Evolutionary conservation across 768 basidiomycete species (phyloP).

Genomic region (Phlebiopsis flavidoalba): DNA sequence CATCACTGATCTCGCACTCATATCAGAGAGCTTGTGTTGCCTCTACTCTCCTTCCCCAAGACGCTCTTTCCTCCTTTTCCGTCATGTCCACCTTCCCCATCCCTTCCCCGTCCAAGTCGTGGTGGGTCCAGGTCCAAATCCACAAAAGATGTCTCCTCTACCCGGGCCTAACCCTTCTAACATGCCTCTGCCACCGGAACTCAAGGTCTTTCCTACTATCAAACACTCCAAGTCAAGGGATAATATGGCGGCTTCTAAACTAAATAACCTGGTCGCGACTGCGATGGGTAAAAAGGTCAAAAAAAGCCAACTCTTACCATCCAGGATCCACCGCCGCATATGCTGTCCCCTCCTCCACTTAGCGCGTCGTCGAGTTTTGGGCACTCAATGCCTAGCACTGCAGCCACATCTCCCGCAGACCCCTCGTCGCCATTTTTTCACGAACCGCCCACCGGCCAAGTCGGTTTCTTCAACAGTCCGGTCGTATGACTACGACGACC

Average conservation of each 20-base stretch:
- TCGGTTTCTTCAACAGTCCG: slow-evolving; percentile 49
- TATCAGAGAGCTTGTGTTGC: slow-evolving; percentile 10
- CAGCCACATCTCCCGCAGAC: slow-evolving; percentile 12
- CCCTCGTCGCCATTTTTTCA: slow-evolving; percentile 20
- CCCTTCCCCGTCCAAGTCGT: slow-evolving; percentile 19
- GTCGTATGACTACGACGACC: slow-evolving; percentile 42
- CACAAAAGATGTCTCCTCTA: slow-evolving; percentile 16
- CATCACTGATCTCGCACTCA: slow-evolving; percentile 17
- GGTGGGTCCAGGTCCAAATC: slow-evolving; percentile 32
- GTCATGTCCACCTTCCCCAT: slow-evolving; percentile 21
- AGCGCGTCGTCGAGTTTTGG: slow-evolving; percentile 12
- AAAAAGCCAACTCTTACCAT: slow-evolving; percentile 50
- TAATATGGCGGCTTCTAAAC: slow-evolving; percentile 30
- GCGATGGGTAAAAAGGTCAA: slow-evolving; percentile 63
- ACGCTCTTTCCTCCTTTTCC: slow-evolving; percentile 23
- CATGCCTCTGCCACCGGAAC: slow-evolving; percentile 15
- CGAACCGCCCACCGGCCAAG: slow-evolving; percentile 44
- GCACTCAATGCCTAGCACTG: slow-evolving; percentile 5
- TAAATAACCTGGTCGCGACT: slow-evolving; percentile 55
- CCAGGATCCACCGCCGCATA: slow-evolving; percentile 38
- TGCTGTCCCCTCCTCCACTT: slow-evolving; percentile 13
- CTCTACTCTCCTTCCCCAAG: slow-evolving; percentile 14
- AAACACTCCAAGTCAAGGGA: slow-evolving; percentile 18
- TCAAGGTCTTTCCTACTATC: slow-evolving; percentile 15
- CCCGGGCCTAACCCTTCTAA: slow-evolving; percentile 16